phyloP scores from a whole-genome alignment of 1,139 yeast genomes.

The Saccharomyces hybrid region DNA sequence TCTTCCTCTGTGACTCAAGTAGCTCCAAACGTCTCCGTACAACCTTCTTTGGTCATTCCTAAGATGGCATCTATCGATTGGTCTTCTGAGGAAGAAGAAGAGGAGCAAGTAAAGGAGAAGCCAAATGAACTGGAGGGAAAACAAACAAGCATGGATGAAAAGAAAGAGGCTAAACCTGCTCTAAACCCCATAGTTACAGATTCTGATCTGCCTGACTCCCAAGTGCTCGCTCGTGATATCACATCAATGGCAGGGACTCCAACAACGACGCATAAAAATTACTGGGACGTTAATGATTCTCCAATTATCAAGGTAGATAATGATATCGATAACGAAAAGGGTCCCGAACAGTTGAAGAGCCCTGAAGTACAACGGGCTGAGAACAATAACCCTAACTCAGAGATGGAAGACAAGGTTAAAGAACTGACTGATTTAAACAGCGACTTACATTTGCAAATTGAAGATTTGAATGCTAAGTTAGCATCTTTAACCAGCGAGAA shows the following conservation, averaged over 20 bases:
- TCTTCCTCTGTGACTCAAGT: neutral
- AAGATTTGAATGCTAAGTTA: neutral
- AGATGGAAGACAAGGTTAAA: neutral
- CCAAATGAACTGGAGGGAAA: neutral
- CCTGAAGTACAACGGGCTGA: neutral
- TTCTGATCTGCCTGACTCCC: neutral
- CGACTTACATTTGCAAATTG: neutral
- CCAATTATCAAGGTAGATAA: neutral
- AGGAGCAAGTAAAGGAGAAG: slow-evolving; percentile 6
- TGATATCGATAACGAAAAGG: neutral
- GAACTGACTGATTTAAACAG: neutral
- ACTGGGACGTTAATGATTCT: neutral
- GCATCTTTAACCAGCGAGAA: neutral
- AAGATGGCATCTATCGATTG: slow-evolving; percentile 71
- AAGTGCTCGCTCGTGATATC: slow-evolving; percentile 1
- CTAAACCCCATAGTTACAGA: neutral
- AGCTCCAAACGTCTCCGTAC: slow-evolving; percentile 24
- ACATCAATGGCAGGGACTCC: neutral
- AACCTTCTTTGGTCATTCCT: slow-evolving; percentile 63
- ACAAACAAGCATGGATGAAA: neutral
- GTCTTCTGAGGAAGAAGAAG: slow-evolving; percentile 73
- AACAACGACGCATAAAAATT: neutral
- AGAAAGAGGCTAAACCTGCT: slow-evolving; percentile 1
- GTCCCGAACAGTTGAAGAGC: neutral
- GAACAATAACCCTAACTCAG: neutral